A percentile compares a stretch with the other conserved stretches of the same genome.
These are phyloP conservation scores for Sporothrix protearum DNA, from an alignment of 2,329 filamentous ascomycete genomes.

Conservation along the genomic window DNA sequence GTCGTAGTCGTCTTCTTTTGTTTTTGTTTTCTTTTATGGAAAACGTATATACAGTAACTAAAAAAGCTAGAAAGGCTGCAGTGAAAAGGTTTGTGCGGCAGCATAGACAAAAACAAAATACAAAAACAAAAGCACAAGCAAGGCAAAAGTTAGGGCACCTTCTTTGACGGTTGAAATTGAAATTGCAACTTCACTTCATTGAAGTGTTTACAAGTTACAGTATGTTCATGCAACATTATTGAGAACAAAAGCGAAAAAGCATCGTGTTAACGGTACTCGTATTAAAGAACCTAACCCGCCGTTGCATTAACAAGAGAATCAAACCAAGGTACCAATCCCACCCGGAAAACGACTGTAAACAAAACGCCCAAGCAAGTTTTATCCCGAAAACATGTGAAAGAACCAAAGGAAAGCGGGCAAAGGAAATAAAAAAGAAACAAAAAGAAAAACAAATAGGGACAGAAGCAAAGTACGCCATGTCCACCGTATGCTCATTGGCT, in stretches of 20 bases:
- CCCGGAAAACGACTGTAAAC: background rate
- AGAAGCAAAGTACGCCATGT: background rate
- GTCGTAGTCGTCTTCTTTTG: background rate
- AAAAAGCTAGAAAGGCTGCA: no score
- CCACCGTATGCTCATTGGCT: background rate
- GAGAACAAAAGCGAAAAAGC: background rate
- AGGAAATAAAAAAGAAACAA: background rate
- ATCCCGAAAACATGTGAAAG: background rate
- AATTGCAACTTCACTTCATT: background rate
- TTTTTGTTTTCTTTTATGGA: background rate
- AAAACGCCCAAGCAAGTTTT: background rate
- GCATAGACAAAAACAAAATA: constrained; percentile 4
- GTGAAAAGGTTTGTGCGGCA: background rate
- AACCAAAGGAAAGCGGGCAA: background rate
- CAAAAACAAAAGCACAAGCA: no score
- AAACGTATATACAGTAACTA: background rate
- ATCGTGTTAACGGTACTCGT: background rate
- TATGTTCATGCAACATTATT: background rate
- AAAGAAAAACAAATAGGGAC: background rate
- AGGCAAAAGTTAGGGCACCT: no score
- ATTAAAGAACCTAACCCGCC: background rate
- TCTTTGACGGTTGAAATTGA: background rate
- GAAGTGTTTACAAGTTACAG: background rate
- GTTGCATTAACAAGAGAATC: background rate
- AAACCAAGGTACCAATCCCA: background rate